These are phyloP conservation scores for Fraxinus sp. DNA, from an alignment of 305 asterid species.

Conservation along the genomic window DNA sequence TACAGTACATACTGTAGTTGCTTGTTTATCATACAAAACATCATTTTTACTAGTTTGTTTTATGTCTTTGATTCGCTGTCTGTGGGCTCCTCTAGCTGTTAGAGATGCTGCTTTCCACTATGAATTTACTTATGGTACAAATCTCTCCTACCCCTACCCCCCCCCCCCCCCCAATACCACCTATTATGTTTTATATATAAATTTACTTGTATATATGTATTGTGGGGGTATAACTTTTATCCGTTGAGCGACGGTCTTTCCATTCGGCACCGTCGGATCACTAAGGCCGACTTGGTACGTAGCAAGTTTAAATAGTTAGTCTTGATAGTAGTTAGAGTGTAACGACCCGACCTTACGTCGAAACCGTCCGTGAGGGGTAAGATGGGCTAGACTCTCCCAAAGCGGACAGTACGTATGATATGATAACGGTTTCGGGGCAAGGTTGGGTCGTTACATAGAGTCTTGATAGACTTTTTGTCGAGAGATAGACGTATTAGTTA, in stretches of 20 bases:
- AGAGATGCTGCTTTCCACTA: conserved; percentile 58
- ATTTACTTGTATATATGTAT: neutral
- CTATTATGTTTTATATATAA: neutral
- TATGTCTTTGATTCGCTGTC: conserved; percentile 59
- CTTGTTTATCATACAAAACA: conserved; percentile 41
- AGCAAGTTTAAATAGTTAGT: neutral
- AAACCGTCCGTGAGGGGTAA: too few species aligned
- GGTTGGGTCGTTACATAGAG: too few species aligned
- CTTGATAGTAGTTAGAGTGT: too few species aligned
- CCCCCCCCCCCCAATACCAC: neutral
- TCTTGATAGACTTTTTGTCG: neutral
- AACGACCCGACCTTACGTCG: too few species aligned
- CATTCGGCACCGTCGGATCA: too few species aligned
- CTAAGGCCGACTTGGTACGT: too few species aligned
- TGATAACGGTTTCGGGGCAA: too few species aligned
- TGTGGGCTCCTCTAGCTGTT: conserved; percentile 48
- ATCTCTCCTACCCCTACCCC: neutral
- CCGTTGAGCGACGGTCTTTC: too few species aligned
- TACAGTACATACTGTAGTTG: conserved; percentile 23
- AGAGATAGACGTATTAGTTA: neutral
- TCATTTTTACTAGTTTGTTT: conserved; percentile 41
- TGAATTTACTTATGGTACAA: conserved; percentile 36
- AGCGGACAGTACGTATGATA: too few species aligned
- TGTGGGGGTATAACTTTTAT: too few species aligned
- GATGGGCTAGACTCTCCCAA: too few species aligned